Conservation (phyloP, 805 yeast species). For the Kazachstania viticola region DNA sequence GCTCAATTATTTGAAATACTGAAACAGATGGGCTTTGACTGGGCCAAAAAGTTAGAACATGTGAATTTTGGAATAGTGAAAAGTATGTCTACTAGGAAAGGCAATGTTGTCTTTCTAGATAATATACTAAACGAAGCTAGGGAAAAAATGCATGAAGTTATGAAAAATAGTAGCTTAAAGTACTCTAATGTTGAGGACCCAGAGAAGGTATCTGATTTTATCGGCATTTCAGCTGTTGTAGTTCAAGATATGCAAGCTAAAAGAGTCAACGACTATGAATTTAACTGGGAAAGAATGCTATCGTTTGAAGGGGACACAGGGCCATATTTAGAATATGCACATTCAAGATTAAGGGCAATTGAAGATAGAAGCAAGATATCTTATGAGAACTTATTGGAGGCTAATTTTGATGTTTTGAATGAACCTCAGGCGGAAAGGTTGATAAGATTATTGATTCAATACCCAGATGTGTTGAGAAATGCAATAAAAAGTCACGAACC, state of each 20-base stretch:
- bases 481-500: slow-evolving; percentile 86
- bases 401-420: slow-evolving; percentile 47
- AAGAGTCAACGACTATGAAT: slow-evolving; percentile 88
- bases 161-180: slow-evolving; percentile 82
- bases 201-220: slow-evolving; percentile 84
- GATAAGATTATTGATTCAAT: slow-evolving; percentile 69
- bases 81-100: slow-evolving; percentile 97
- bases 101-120: slow-evolving; percentile 95
- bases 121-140: slow-evolving; percentile 85
- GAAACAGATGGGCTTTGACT: slow-evolving; percentile 77
- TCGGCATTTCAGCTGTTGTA: slow-evolving; percentile 96
- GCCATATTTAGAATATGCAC: slow-evolving; percentile 96
- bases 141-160: slow-evolving; percentile 89
- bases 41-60: slow-evolving; percentile 74
- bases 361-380: slow-evolving; percentile 65
- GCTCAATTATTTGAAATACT: slow-evolving; percentile 90
- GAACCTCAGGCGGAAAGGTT: slow-evolving; percentile 64
- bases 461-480: slow-evolving; percentile 79
- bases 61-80: slow-evolving; percentile 93
- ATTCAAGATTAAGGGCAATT: slow-evolving; percentile 87
- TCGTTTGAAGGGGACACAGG: slow-evolving; percentile 99
- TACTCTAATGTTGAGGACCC: slow-evolving; percentile 91
- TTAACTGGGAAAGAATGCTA: slow-evolving; percentile 95
- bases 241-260: slow-evolving; percentile 97
- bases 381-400: slow-evolving; percentile 30